Evolutionary conservation across 148 eudicot species (phyloP).

Genomic region (Silene conica): DNA sequence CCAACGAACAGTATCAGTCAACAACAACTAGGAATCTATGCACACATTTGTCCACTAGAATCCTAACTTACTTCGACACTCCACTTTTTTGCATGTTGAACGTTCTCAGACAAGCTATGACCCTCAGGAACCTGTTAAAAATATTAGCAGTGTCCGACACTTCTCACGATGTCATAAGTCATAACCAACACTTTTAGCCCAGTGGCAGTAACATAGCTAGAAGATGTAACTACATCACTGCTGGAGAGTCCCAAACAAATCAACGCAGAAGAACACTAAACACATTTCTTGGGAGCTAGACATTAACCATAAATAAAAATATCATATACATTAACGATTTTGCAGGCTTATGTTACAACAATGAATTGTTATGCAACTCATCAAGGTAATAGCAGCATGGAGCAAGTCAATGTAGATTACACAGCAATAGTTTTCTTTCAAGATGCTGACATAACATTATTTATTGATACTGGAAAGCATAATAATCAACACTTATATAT

Average conservation of each 20-base stretch:
- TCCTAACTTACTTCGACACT: no score
- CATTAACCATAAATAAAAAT: background rate
- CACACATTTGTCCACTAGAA: background rate
- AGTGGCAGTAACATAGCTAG: background rate
- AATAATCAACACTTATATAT: constrained; percentile 18
- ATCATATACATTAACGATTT: background rate
- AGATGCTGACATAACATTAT: background rate
- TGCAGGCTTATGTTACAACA: background rate
- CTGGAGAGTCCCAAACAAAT: background rate
- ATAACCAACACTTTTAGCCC: no score
- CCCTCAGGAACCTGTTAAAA: background rate
- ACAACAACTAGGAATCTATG: background rate
- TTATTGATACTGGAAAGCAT: background rate
- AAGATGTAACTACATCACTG: background rate
- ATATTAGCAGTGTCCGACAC: background rate
- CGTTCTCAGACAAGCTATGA: background rate
- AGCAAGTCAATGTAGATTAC: background rate
- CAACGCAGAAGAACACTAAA: background rate
- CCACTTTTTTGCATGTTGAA: background rate
- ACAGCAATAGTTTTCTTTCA: constrained; percentile 1
- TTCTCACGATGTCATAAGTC: background rate
- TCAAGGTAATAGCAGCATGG: background rate
- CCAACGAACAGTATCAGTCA: no score
- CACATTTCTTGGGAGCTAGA: background rate
- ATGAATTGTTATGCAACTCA: background rate